Conservation (phyloP, 495 filamentous ascomycete species). For the Penicilliopsis zonata region DNA sequence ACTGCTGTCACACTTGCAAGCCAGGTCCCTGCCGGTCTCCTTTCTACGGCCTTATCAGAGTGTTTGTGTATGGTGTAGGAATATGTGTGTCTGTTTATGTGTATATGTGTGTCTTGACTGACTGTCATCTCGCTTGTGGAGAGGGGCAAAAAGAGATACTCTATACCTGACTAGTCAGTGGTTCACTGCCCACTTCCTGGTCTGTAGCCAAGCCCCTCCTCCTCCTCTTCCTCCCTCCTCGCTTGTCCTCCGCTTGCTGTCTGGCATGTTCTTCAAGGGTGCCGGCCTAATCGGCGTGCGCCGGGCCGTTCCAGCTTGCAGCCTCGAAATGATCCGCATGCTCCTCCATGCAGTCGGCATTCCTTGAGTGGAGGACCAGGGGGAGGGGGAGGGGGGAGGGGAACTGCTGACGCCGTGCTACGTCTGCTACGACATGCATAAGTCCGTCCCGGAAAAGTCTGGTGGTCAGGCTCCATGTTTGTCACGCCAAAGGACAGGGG, state of each 20-base stretch:
- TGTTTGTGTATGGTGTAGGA: too few species aligned
- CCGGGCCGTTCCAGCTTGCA: slow-evolving; percentile 41
- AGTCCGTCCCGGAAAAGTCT: slow-evolving; percentile 25
- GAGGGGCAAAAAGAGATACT: too few species aligned
- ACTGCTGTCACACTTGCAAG: slow-evolving; percentile 1
- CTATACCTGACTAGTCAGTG: too few species aligned
- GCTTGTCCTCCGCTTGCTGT: slow-evolving; percentile 8
- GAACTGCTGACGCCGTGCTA: slow-evolving; percentile 26
- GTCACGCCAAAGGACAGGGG: slow-evolving; percentile 13
- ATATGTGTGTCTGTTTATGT: too few species aligned
- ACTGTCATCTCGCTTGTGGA: too few species aligned
- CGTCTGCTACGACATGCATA: slow-evolving; percentile 29
- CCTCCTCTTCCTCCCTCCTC: slow-evolving; percentile 1
- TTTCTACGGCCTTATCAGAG: too few species aligned
- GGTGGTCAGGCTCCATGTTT: slow-evolving; percentile 30
- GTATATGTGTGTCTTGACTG: too few species aligned
- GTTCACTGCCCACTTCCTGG: too few species aligned
- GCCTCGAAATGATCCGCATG: slow-evolving; percentile 40
- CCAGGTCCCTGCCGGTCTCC: slow-evolving; percentile 2
- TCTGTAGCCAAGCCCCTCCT: slow-evolving; percentile 10
- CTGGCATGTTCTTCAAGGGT: slow-evolving; percentile 31
- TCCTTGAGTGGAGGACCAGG: slow-evolving; percentile 27
- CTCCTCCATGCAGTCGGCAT: slow-evolving; percentile 19
- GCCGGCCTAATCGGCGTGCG: slow-evolving; percentile 31
- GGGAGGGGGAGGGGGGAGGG: slow-evolving; percentile 12